Percentiles rank a stretch among this genome's conserved stretches.
These are phyloP conservation scores for Dryadomyces sulphureus DNA, from an alignment of 2,329 filamentous ascomycete species.

Conservation along the genomic window DNA sequence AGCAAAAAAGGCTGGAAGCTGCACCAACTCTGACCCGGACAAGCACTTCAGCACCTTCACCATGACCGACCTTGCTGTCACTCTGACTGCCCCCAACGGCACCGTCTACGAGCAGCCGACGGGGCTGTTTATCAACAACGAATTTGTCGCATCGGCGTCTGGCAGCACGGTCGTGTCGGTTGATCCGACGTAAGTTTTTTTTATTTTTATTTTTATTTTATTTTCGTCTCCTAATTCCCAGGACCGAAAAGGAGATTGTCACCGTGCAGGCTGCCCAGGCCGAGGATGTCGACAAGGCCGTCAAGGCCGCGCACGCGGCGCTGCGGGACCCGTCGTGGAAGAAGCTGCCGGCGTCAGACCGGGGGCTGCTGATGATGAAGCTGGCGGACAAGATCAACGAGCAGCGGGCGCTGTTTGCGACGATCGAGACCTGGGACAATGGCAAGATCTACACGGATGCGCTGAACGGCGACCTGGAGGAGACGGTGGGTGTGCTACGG, in stretches of 20 bases:
- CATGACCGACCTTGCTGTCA: not conserved
- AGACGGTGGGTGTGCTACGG: constrained; percentile 30
- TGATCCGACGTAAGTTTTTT: constrained; percentile 3
- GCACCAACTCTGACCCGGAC: no score
- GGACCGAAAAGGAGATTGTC: constrained; percentile 2
- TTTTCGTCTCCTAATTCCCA: not conserved
- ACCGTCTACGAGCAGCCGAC: constrained; percentile 4
- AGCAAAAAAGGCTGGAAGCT: no score
- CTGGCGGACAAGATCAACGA: constrained; percentile 26
- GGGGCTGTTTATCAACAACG: constrained; percentile 9
- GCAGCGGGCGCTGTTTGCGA: constrained; percentile 22
- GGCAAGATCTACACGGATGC: constrained; percentile 51
- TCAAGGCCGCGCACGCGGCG: constrained; percentile 6
- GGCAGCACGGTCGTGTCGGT: not conserved
- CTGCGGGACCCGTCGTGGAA: constrained; percentile 3
- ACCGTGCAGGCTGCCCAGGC: constrained; percentile 1
- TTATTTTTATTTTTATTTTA: not conserved
- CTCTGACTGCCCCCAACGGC: constrained; percentile 5
- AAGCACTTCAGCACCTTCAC: not conserved
- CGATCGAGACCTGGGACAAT: constrained; percentile 67
- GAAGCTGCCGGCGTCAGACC: constrained; percentile 6
- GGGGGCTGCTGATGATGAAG: constrained; percentile 25
- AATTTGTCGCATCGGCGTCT: constrained; percentile 3
- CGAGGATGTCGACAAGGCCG: constrained; percentile 6
- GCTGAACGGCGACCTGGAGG: constrained; percentile 25